Evolutionary conservation across 352 stramenopile genomes (phyloP).

Genomic region (Globisporangium nodosum): DNA sequence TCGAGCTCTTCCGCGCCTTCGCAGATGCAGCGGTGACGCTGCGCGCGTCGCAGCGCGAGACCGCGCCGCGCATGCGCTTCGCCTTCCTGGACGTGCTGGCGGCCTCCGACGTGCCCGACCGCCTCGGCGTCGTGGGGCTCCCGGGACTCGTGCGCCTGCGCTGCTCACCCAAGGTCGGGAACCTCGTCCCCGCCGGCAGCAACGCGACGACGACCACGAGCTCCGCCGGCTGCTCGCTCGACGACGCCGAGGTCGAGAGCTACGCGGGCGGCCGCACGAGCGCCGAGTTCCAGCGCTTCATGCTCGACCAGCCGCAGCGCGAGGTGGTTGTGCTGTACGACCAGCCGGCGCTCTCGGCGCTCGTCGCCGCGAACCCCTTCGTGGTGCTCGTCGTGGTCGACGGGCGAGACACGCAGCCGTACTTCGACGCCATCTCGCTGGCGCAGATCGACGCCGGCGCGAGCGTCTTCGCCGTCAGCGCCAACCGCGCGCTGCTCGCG

Average conservation of each 20-base stretch:
- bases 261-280: constrained; percentile 30
- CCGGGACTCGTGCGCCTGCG: constrained; percentile 27
- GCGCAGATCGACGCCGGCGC: constrained; percentile 20
- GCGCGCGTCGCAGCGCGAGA: constrained; percentile 9
- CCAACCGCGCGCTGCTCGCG: constrained; percentile 18
- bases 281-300: constrained; percentile 33
- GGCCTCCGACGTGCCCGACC: constrained; percentile 3
- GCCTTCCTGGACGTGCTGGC: constrained; percentile 22
- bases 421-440: constrained; percentile 25
- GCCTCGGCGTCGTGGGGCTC: constrained; percentile 21
- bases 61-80: constrained; percentile 16
- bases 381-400: constrained; percentile 33
- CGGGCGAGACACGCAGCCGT: constrained; percentile 23
- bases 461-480: constrained; percentile 19
- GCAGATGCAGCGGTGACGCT: constrained; percentile 24
- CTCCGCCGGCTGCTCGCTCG: constrained; percentile 9
- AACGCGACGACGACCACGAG: not conserved
- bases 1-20: constrained; percentile 25
- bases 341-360: constrained; percentile 5
- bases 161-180: constrained; percentile 12
- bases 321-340: constrained; percentile 15
- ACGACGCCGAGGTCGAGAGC: constrained; percentile 11
- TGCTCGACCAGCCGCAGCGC: constrained; percentile 21
- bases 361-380: constrained; percentile 20
- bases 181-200: not conserved